A percentile compares a stretch with the other conserved stretches of the same genome.
These are phyloP conservation scores for Lepidium sativum DNA, from an alignment of 345 rosid species.

Conservation along the genomic window DNA sequence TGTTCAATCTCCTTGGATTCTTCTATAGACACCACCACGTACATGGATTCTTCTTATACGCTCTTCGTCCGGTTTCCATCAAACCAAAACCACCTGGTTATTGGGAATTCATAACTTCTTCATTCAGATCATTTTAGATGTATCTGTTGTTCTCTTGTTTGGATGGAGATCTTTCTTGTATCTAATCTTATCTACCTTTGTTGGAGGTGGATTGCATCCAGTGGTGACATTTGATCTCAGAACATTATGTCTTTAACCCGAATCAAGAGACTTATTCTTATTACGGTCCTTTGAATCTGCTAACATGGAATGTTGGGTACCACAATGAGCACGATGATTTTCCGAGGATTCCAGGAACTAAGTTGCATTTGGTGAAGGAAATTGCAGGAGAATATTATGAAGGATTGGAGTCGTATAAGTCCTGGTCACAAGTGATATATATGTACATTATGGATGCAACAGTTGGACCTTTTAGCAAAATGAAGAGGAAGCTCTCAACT, in stretches of 20 bases:
- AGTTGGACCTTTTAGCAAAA: slow-evolving; percentile 69
- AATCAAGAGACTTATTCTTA: slow-evolving; percentile 84
- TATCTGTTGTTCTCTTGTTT: slow-evolving; percentile 42
- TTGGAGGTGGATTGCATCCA: slow-evolving; percentile 90
- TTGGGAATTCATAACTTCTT: slow-evolving; percentile 65
- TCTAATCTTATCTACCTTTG: slow-evolving; percentile 76
- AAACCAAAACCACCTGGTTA: slow-evolving; percentile 79
- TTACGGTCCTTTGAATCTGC: slow-evolving; percentile 71
- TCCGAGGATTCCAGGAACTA: slow-evolving; percentile 77
- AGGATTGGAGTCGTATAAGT: slow-evolving; percentile 46
- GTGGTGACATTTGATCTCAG: slow-evolving; percentile 93
- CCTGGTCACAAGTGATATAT: slow-evolving; percentile 88
- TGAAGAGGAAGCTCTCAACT: slow-evolving; percentile 62
- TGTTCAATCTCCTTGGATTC: too few species aligned
- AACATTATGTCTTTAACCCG: slow-evolving; percentile 74
- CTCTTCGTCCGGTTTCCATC: slow-evolving; percentile 66
- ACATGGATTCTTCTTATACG: slow-evolving; percentile 92
- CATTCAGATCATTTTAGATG: slow-evolving; percentile 50
- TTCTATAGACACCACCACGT: too few species aligned
- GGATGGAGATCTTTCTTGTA: slow-evolving; percentile 71
- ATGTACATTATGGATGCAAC: slow-evolving; percentile 69
- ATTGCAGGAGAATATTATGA: slow-evolving; percentile 76
- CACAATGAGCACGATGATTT: slow-evolving; percentile 95
- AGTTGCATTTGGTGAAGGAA: slow-evolving; percentile 76
- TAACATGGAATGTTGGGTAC: slow-evolving; percentile 80